Evolutionary conservation across 768 basidiomycete genomes (phyloP).

Genomic region (Mrakia frigida): DNA sequence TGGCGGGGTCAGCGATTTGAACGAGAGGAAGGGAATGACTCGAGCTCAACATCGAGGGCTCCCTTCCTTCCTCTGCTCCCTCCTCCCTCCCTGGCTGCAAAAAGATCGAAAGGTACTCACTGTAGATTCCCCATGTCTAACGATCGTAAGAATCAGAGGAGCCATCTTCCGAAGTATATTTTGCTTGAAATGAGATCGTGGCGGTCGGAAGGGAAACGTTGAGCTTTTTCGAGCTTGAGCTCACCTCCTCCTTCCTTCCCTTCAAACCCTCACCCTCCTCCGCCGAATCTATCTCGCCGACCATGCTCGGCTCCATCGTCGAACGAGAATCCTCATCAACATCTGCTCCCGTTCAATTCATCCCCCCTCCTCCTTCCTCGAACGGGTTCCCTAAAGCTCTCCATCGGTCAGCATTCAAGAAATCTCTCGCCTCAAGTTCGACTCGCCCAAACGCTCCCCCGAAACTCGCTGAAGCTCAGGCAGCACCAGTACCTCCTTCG

Average conservation of each 20-base stretch:
- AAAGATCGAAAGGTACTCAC: neutral
- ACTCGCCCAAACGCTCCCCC: neutral
- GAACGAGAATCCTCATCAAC: conserved; percentile 45
- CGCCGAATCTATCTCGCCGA: neutral
- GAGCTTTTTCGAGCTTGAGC: neutral
- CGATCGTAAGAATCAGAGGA: neutral
- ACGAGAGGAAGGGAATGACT: neutral
- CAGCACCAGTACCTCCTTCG: conserved; percentile 35
- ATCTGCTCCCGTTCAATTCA: conserved; percentile 32
- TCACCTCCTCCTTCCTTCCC: neutral
- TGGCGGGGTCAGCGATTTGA: neutral
- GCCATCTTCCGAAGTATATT: neutral
- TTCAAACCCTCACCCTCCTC: neutral
- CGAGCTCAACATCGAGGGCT: neutral
- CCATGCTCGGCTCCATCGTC: conserved; percentile 50
- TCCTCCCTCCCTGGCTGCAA: neutral
- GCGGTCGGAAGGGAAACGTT: neutral
- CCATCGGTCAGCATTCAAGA: conserved; percentile 18
- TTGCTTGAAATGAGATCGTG: neutral
- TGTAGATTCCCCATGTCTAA: neutral
- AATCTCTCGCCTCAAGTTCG: neutral
- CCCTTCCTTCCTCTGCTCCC: too few relatives aligned
- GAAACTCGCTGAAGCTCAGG: conserved; percentile 24
- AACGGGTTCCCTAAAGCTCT: conserved; percentile 17
- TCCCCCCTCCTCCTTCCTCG: conserved; percentile 8